Percentiles rank a stretch among this genome's conserved stretches.
Evolutionary conservation across 129 eudicot genomes (phyloP).

Genomic region (Deinandra increscens): DNA sequence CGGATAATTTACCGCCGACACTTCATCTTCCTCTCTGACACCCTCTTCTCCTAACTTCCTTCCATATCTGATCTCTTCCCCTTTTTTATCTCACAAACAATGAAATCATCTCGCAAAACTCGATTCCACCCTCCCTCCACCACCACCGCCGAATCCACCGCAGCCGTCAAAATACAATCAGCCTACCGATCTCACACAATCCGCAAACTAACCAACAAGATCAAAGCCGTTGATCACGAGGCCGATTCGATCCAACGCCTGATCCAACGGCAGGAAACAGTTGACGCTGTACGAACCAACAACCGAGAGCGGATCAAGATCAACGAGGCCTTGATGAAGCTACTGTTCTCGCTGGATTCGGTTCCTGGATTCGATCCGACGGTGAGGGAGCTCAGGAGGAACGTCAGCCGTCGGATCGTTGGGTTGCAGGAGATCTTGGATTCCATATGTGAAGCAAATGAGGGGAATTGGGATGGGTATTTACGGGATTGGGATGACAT

Average conservation of each 20-base stretch:
- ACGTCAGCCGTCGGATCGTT: constrained; percentile 77
- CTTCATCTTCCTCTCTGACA: background rate
- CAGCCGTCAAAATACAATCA: constrained; percentile 79
- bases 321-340: constrained; percentile 68
- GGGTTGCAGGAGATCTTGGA: constrained; percentile 89
- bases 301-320: constrained; percentile 55
- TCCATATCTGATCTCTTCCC: background rate
- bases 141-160: constrained; percentile 36
- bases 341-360: constrained; percentile 59
- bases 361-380: constrained; percentile 75
- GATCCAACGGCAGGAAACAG: constrained; percentile 86
- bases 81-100: background rate
- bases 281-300: constrained; percentile 62
- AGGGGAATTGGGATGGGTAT: constrained; percentile 55
- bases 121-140: constrained; percentile 12
- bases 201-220: constrained; percentile 51
- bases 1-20: background rate
- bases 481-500: constrained; percentile 69
- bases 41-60: too few relatives aligned
- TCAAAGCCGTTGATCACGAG: constrained; percentile 52
- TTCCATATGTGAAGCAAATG: constrained; percentile 44
- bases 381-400: constrained; percentile 72
- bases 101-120: constrained; percentile 16
- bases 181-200: constrained; percentile 58
- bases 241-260: constrained; percentile 54